These are phyloP conservation scores for Macroventuria anomochaeta DNA, from an alignment of 2,329 filamentous ascomycete species.

Conservation along the genomic window DNA sequence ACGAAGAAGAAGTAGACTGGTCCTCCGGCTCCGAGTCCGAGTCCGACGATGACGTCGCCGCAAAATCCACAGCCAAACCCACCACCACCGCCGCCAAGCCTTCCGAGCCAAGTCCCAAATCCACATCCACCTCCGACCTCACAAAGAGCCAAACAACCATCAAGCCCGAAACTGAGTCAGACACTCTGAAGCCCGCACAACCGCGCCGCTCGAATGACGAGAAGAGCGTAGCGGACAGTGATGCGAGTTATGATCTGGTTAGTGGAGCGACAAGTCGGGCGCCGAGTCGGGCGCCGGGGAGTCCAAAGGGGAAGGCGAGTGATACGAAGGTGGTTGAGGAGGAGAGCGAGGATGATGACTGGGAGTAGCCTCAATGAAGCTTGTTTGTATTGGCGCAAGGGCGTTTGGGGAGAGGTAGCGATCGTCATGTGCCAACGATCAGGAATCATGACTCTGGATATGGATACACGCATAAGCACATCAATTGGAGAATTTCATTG, in stretches of 20 bases:
- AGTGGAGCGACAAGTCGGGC: constrained; percentile 76
- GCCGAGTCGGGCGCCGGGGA: constrained; percentile 58
- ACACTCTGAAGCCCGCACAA: constrained; percentile 62
- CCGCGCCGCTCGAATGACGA: constrained; percentile 71
- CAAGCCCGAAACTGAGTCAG: constrained; percentile 37
- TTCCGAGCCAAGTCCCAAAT: constrained; percentile 13
- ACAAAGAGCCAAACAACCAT: constrained; percentile 48
- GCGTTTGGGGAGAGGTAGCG: too few relatives aligned
- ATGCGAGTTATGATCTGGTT: constrained; percentile 95
- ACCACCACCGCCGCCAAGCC: constrained; percentile 20
- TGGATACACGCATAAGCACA: too few relatives aligned
- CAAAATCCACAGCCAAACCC: constrained; percentile 29
- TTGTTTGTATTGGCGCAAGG: not conserved
- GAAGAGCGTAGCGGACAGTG: constrained; percentile 89
- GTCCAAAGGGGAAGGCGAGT: constrained; percentile 61
- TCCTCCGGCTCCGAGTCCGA: constrained; percentile 80
- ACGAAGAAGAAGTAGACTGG: constrained; percentile 74
- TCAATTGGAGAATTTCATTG: too few relatives aligned
- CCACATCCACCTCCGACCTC: constrained; percentile 27
- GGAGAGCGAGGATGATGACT: constrained; percentile 73
- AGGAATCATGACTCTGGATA: too few relatives aligned
- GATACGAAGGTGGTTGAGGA: constrained; percentile 52
- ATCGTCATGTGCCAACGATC: too few relatives aligned
- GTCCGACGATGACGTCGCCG: constrained; percentile 31
- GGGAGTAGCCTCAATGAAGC: too few relatives aligned